Base-by-base conservation (phyloP, 768 basidiomycete species). In the Podaxis carcinomalis region DNA sequence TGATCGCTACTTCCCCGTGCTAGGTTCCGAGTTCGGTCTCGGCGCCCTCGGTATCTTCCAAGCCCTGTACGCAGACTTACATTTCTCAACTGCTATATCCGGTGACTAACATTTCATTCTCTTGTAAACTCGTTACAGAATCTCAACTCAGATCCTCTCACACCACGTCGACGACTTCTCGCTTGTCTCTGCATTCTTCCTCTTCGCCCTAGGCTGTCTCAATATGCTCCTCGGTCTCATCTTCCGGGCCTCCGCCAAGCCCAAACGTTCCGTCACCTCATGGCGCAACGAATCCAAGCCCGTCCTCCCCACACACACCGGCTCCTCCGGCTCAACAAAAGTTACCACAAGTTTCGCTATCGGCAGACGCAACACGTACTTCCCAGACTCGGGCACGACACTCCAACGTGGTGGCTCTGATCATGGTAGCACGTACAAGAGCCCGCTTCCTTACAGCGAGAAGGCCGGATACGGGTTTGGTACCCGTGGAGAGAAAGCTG, bases 31-130 rank as follows among this genome's bases (percentile, higher is more conserved):
- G 56, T 95, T 95, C 70, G 94, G 95, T 49, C 79, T 95, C 14
- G 95, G 94, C 40, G 84, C 92, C 19, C 81, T 96, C 16, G 95
- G 95, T 16, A 84, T 93, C 61, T 90, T 95, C 76, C 89, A 96
- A 74, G 42, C 53, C 74, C 79, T 95, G 88, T 91, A 63, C 63
- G 88, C 81, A 25, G n/a, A 39, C 51, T 42, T 35, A 57, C 39
- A 32, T 40, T 47, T 11, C 63, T 23, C 4, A 39, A 6, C 47
- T 25, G 13, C 25, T 23, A 13, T 49, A 49, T 14, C 13, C 4
- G 25, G 11, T 49, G 7, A 23, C 47, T 49, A 23, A 49, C 21
- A 3, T 49, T 23, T 44, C 28, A 49, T 23, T 28, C 19, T 58
- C 27, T 21, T 37, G 61, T 57, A 27, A 40, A 46, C 0, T 53